Evolutionary conservation across 495 filamentous ascomycete genomes (phyloP).

Genomic region (Haplographium delicatum): DNA sequence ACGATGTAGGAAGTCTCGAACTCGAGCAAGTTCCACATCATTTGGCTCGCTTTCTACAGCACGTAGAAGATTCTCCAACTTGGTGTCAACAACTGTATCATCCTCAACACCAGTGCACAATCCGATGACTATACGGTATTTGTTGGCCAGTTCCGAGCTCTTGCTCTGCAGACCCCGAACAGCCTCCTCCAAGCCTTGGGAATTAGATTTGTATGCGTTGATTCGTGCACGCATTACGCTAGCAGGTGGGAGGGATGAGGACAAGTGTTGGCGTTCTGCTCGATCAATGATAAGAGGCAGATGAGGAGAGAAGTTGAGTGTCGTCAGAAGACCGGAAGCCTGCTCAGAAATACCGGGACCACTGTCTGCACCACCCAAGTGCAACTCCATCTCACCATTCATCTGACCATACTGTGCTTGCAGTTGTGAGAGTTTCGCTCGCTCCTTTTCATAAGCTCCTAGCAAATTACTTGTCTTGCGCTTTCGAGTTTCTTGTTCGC

Average conservation of each 20-base stretch:
- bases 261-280: conserved; percentile 19
- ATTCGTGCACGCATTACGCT: conserved; percentile 27
- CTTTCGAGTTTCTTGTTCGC: conserved; percentile 52
- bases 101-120: conserved; percentile 64
- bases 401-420: conserved; percentile 30
- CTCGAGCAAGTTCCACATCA: conserved; percentile 60
- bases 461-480: conserved; percentile 57
- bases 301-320: conserved; percentile 16
- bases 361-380: conserved; percentile 44
- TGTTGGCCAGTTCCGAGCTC: conserved; percentile 60
- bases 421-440: conserved; percentile 31
- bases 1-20: conserved; percentile 67
- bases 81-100: conserved; percentile 51
- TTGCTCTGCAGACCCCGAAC: conserved; percentile 50
- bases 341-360: conserved; percentile 42
- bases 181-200: conserved; percentile 34
- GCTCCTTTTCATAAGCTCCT: conserved; percentile 46
- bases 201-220: conserved; percentile 44
- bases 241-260: conserved; percentile 16
- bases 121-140: conserved; percentile 64
- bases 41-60: conserved; percentile 72
- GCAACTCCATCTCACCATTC: conserved; percentile 27
- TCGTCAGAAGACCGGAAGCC: conserved; percentile 21
- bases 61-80: conserved; percentile 53
- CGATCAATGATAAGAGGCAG: conserved; percentile 17